Evolutionary conservation across 1,139 yeast species (phyloP).

Genomic region (Geotrichum citri-aurantii): DNA sequence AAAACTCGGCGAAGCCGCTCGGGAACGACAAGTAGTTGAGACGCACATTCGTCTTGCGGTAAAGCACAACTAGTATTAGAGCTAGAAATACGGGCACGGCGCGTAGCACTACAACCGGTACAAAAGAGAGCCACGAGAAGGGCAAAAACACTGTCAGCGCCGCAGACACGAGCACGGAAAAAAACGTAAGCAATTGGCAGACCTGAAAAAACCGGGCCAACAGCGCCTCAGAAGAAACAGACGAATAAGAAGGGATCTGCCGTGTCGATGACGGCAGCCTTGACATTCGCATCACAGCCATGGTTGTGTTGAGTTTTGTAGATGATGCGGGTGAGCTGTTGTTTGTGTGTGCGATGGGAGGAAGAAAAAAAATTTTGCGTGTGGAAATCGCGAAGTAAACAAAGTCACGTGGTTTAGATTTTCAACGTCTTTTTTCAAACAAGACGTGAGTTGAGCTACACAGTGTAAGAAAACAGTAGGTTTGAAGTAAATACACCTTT

Average conservation of each 20-base stretch:
- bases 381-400: neutral
- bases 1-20: constrained; percentile 29
- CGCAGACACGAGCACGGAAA: constrained; percentile 22
- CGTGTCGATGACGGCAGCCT: constrained; percentile 2
- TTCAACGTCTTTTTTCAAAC: too few species aligned
- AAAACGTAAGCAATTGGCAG: constrained; percentile 24
- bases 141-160: constrained; percentile 19
- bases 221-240: constrained; percentile 23
- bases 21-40: constrained; percentile 17
- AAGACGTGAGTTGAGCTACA: too few species aligned
- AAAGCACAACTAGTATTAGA: constrained; percentile 27
- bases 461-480: too few species aligned
- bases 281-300: constrained; percentile 18
- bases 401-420: constrained; percentile 3
- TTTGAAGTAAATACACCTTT: too few species aligned
- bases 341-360: neutral
- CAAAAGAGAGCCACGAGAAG: constrained; percentile 20
- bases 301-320: neutral
- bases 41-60: constrained; percentile 26
- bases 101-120: constrained; percentile 28
- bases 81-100: constrained; percentile 25
- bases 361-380: constrained; percentile 1
- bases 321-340: neutral
- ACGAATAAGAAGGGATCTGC: constrained; percentile 14
- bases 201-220: constrained; percentile 31